Base-by-base conservation (phyloP, 306 rosid genomes). In the Arachis hypogaea region DNA sequence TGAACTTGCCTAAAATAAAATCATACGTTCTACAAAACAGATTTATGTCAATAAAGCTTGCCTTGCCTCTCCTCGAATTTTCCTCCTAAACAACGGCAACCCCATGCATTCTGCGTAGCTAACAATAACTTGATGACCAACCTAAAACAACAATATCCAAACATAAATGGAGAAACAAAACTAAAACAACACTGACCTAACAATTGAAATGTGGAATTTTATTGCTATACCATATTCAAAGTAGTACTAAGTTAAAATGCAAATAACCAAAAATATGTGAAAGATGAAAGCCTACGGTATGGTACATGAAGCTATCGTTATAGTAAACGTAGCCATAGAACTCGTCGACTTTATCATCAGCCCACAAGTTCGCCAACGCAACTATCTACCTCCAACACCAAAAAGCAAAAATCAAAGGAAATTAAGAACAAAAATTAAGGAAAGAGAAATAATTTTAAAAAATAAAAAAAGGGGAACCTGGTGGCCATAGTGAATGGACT, bases 41-140 rank as follows among this genome's bases (percentile, higher is more conserved):
- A 79, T 66, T 77, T 70, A 59, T 52, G 51, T 68, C 61, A 68
- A 83, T 82, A 85, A 81, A 78, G 55, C 96, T 89, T 93, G 89
- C 98, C 96, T 91, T 76, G 98, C 62, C 74, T 96, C 89, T 84
- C 98, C 98, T 81, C 81, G 92, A 76, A 93, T 91, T 80, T 90
- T 75, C 87, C 89, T 90, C 84, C 98, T 86, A 76, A 91, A 93
- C 87, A 93, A 82, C 57, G 98, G 98, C 71, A 93, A 68, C 72
- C 98, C 94, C 98, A 91, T 93, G 90, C 98, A 93, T 83, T 93
- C 92, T 29, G 97, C 97, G 68, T 89, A 93, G 71, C 85, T 69
- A 75, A 86, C 81, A 66, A 93, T 77, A 74, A 93, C 91, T 82
- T 93, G 97, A 84, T 93, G 98, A 74, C 98, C 98, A 81, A 93